phyloP scores from a whole-genome alignment of 2,329 filamentous ascomycete genomes.

The Cladorrhinum sp. region DNA sequence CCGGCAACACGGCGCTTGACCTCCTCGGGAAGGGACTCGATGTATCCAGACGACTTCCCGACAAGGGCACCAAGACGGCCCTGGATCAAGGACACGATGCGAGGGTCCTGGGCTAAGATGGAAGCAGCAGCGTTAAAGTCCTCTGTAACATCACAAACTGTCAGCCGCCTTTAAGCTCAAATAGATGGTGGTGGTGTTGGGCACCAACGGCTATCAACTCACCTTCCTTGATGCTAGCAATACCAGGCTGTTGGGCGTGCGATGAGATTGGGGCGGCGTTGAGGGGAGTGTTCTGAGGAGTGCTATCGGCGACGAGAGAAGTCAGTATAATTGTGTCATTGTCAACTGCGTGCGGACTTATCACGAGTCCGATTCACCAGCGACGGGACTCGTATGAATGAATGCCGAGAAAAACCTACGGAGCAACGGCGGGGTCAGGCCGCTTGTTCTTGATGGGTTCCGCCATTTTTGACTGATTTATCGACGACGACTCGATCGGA shows the following conservation, averaged over 20 bases:
- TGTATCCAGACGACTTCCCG: slow-evolving; percentile 93
- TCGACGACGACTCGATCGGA: slow-evolving; percentile 24
- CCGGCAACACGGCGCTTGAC: slow-evolving; percentile 93
- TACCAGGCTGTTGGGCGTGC: slow-evolving; percentile 90
- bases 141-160: slow-evolving; percentile 55
- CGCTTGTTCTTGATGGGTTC: slow-evolving; percentile 64
- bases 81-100: slow-evolving; percentile 95
- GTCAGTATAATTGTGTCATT: slow-evolving; percentile 22
- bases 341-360: slow-evolving; percentile 9
- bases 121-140: slow-evolving; percentile 84
- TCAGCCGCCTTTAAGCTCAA: slow-evolving; percentile 14
- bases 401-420: slow-evolving; percentile 45
- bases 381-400: slow-evolving; percentile 4
- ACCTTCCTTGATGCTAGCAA: slow-evolving; percentile 98
- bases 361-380: slow-evolving; percentile 10
- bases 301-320: slow-evolving; percentile 55
- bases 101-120: slow-evolving; percentile 93
- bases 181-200: slow-evolving; percentile 16
- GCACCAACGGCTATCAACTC: slow-evolving; percentile 37
- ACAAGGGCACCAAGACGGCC: slow-evolving; percentile 91
- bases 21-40: slow-evolving; percentile 86
- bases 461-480: slow-evolving; percentile 46
- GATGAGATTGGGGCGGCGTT: slow-evolving; percentile 96
- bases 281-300: slow-evolving; percentile 95
- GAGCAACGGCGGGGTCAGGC: slow-evolving; percentile 53